These are phyloP conservation scores for Suillus plorans DNA, from an alignment of 768 basidiomycete species.

Conservation along the genomic window DNA sequence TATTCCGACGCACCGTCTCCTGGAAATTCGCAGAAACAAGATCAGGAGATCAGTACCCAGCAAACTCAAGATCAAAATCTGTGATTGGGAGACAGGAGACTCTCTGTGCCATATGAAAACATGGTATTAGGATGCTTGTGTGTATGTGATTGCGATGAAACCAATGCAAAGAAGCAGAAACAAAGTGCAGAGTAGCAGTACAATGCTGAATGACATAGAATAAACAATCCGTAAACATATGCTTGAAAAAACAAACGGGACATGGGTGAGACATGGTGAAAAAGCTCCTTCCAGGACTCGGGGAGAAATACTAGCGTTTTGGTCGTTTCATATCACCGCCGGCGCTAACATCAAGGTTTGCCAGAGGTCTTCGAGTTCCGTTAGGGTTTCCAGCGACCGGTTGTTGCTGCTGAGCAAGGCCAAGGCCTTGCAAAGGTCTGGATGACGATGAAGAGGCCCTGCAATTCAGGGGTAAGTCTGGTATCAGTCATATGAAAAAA, in stretches of 20 bases:
- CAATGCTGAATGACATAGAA: neutral
- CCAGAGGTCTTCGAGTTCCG: slow-evolving; percentile 28
- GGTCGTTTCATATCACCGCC: slow-evolving; percentile 39
- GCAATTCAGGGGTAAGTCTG: neutral
- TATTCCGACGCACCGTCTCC: neutral
- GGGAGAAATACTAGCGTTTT: slow-evolving; percentile 28
- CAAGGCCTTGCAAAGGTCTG: slow-evolving; percentile 37
- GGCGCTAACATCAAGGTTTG: slow-evolving; percentile 30
- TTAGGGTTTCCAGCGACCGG: slow-evolving; percentile 7
- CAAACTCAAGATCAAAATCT: neutral
- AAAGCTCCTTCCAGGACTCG: neutral
- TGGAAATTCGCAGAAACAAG: neutral
- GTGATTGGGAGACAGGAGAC: neutral
- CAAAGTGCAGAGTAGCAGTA: neutral
- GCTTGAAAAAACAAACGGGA: neutral
- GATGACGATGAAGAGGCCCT: slow-evolving; percentile 22
- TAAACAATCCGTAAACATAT: neutral
- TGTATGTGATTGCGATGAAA: neutral
- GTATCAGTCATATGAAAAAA: neutral
- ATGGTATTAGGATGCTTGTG: neutral
- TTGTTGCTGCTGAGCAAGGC: slow-evolving; percentile 35
- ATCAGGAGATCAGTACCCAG: neutral
- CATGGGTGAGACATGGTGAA: neutral
- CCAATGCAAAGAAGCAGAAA: neutral
- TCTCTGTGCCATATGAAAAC: neutral